phyloP scores from a whole-genome alignment of 2,329 filamentous ascomycete genomes.

The Alternaria triticimaculans region DNA sequence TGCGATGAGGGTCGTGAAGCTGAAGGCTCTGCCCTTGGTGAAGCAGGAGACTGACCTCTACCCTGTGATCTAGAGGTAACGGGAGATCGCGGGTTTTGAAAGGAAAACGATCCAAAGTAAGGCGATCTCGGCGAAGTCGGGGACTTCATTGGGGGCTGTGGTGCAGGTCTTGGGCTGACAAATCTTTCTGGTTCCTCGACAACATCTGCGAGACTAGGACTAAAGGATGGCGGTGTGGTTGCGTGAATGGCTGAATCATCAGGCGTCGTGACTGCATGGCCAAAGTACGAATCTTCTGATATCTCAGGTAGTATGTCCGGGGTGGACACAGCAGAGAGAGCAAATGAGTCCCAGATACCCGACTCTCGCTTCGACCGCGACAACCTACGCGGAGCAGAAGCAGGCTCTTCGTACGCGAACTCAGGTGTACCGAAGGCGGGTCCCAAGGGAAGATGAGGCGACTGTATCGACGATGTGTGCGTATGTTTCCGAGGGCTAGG shows the following conservation, averaged over 20 bases:
- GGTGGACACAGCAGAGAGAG: slow-evolving; percentile 24
- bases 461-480: slow-evolving; percentile 49
- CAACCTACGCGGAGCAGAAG: neutral
- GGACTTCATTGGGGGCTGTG: slow-evolving; percentile 35
- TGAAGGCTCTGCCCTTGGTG: slow-evolving; percentile 28
- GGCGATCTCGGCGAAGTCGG: slow-evolving; percentile 37
- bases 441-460: slow-evolving; percentile 39
- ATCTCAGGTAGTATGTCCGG: slow-evolving; percentile 33
- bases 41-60: slow-evolving; percentile 32
- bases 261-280: slow-evolving; percentile 53
- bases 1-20: slow-evolving; percentile 46
- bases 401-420: slow-evolving; percentile 6
- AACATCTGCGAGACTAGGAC: slow-evolving; percentile 46
- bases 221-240: slow-evolving; percentile 49
- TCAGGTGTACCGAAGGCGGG: slow-evolving; percentile 31
- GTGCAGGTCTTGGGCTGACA: slow-evolving; percentile 43
- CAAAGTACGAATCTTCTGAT: slow-evolving; percentile 40
- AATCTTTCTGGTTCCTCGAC: slow-evolving; percentile 47
- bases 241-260: slow-evolving; percentile 50
- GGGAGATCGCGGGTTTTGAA: slow-evolving; percentile 34
- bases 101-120: slow-evolving; percentile 36
- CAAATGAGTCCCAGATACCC: slow-evolving; percentile 42
- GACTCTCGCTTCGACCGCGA: slow-evolving; percentile 38
- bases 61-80: slow-evolving; percentile 17
- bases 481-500: slow-evolving; percentile 52